A percentile compares a stretch with the other conserved stretches of the same genome.
Conservation (phyloP, 306 rosid species). For the Quercus glauca region DNA sequence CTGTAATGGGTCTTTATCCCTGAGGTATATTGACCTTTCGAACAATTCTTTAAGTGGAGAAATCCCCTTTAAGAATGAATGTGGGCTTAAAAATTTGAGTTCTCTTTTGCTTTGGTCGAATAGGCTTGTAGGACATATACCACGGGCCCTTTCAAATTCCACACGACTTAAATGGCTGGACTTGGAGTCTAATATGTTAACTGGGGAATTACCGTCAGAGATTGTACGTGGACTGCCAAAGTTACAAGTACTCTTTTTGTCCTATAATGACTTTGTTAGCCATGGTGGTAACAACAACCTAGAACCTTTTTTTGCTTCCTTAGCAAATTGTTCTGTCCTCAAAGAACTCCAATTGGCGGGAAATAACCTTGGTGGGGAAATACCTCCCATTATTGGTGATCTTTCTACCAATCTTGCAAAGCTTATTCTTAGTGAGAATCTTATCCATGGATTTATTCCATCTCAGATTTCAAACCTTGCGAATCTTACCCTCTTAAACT, state of each 20-base stretch:
- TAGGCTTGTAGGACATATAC: conserved; percentile 58
- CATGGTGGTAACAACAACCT: conserved; percentile 80
- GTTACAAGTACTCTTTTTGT: conserved; percentile 67
- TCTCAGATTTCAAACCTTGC: conserved; percentile 68
- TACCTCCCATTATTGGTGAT: conserved; percentile 69
- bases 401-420: conserved; percentile 60
- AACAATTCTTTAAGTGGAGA: conserved; percentile 69
- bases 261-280: conserved; percentile 69
- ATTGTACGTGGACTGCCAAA: conserved; percentile 48
- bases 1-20: conserved; percentile 58
- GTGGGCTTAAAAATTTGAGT: conserved; percentile 49
- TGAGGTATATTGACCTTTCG: conserved; percentile 75
- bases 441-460: conserved; percentile 71
- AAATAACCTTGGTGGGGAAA: conserved; percentile 68
- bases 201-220: conserved; percentile 62
- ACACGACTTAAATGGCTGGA: conserved; percentile 81
- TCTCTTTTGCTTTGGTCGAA: conserved; percentile 87
- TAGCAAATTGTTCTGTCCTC: conserved; percentile 52
- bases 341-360: conserved; percentile 85
- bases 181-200: conserved; percentile 66
- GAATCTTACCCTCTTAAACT: conserved; percentile 69
- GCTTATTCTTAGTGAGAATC: conserved; percentile 62
- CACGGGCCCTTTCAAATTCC: conserved; percentile 66
- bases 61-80: conserved; percentile 57
- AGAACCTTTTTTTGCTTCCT: conserved; percentile 72